Conservation (phyloP, 2,329 filamentous ascomycete genomes). For the Aaosphaeria pasadenensis region DNA sequence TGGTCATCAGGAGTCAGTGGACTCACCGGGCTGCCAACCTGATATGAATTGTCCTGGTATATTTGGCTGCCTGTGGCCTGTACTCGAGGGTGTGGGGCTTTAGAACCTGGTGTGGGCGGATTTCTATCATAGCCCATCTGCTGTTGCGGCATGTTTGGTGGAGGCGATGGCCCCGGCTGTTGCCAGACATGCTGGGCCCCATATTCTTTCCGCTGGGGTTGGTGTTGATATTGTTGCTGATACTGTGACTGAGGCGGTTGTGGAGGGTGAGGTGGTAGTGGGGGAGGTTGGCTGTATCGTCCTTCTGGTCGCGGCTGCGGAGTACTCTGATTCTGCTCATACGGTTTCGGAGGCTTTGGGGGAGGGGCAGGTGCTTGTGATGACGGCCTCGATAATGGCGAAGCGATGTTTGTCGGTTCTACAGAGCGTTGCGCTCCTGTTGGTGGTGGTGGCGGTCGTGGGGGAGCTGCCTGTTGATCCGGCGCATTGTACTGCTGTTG, state of each 20-base stretch:
- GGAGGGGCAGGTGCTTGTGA: constrained; percentile 37
- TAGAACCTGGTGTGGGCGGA: constrained; percentile 25
- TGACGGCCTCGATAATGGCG: constrained; percentile 32
- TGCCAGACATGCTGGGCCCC: constrained; percentile 12
- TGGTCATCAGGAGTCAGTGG: constrained; percentile 32
- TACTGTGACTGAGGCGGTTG: constrained; percentile 13
- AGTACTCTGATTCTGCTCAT: constrained; percentile 21
- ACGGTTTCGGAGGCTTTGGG: constrained; percentile 47
- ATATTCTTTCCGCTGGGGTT: constrained; percentile 5
- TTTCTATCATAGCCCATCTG: constrained; percentile 22
- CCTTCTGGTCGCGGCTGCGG: constrained; percentile 19
- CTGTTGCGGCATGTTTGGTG: constrained; percentile 14
- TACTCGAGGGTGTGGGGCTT: constrained; percentile 22
- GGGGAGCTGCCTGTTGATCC: constrained; percentile 29
- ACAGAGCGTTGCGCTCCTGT: constrained; percentile 49
- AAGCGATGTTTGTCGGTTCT: constrained; percentile 27
- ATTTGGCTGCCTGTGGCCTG: constrained; percentile 16
- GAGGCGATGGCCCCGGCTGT: constrained; percentile 9
- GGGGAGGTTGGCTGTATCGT: constrained; percentile 29
- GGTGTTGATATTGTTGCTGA: constrained; percentile 13
- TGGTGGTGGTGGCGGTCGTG: constrained; percentile 69
- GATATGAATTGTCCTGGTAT: constrained; percentile 18
- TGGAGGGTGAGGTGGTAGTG: constrained; percentile 32
- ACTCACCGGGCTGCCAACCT: constrained; percentile 35
- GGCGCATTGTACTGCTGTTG: constrained; percentile 31